Percentiles rank a stretch among this genome's conserved stretches.
These are phyloP conservation scores for Haplosporangium gracile DNA, from an alignment of 192 early-diverging fungal species.

Conservation along the genomic window DNA sequence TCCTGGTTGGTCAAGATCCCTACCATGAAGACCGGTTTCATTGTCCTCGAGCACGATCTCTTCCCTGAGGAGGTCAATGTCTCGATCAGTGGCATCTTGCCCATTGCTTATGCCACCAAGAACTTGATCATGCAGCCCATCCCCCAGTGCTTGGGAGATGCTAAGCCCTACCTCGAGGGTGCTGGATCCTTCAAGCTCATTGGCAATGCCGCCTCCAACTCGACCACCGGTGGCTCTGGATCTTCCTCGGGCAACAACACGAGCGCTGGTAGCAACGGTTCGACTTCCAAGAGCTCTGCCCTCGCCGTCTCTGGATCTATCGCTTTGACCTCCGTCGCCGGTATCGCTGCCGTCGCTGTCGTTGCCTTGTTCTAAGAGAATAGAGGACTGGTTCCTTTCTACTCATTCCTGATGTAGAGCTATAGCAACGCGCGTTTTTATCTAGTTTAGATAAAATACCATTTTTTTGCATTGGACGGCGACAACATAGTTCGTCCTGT, in stretches of 20 bases:
- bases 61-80: slow-evolving; percentile 62
- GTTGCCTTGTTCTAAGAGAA: slow-evolving; percentile 18
- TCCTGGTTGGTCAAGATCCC: slow-evolving; percentile 61
- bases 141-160: slow-evolving; percentile 54
- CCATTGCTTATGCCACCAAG: slow-evolving; percentile 40
- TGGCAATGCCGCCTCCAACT: neutral
- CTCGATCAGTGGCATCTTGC: slow-evolving; percentile 53
- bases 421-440: too few species aligned
- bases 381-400: too few species aligned
- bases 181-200: slow-evolving; percentile 36
- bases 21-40: slow-evolving; percentile 58
- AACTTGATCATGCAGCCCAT: slow-evolving; percentile 51
- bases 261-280: neutral
- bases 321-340: neutral
- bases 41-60: slow-evolving; percentile 69
- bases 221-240: neutral
- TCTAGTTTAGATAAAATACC: too few species aligned
- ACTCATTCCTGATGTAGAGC: too few species aligned
- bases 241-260: neutral
- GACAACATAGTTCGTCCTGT: too few species aligned
- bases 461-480: too few species aligned
- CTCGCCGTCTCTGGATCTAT: neutral
- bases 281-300: slow-evolving; percentile 4
- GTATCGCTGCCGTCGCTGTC: slow-evolving; percentile 13
- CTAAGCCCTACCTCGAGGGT: slow-evolving; percentile 55